Base-by-base conservation (phyloP, 305 asterid species). In the Fraxinus baroniana region DNA sequence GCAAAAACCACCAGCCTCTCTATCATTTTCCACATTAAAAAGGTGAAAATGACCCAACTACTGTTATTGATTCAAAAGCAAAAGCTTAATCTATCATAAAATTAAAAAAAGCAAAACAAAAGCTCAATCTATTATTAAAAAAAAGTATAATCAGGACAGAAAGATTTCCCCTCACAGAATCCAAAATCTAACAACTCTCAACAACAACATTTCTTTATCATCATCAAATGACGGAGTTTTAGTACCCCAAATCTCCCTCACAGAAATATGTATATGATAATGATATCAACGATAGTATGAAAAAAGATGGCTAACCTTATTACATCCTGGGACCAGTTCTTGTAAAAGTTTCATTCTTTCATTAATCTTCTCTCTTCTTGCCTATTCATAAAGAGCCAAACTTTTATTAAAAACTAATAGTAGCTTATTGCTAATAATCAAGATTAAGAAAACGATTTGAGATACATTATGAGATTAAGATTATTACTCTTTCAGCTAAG, bases 281-380 rank as follows among this genome's bases (percentile, higher is more conserved):
- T 26, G 74, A 74, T 80, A 77, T 70, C 80, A 80, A 70, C 79
- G 36, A 36, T 32, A 13, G 2, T 32, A 60, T 28, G 60, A 78
- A 81, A 68, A 81, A 81, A 81, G 86, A 88, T 88, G 86, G 87
- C 98, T 84, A 73, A 95, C 99, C 99, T 95, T 95, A 87, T 90
- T 89, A 88, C 98, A 94, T 79, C 99, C 99, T 3, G 99, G 98
- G 94, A 94, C 98, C 92, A 95, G 94, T 82, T 95, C 98, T 77
- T 92, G 98, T 44, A 95, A 86, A 55, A 94, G 91, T 90, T 94
- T 95, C 99, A 95, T 94, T 82, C 98, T 90, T 30, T 94, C 98
- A 86, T 95, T 94, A 52, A 95, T 95, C 91, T 95, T 95, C 93
- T 95, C 98, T 88, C 99, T 94, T 87, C 99, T 95, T 18, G 99